Conservation (phyloP, 1,284 basidiomycete species). For the Inonotus hispidus region DNA sequence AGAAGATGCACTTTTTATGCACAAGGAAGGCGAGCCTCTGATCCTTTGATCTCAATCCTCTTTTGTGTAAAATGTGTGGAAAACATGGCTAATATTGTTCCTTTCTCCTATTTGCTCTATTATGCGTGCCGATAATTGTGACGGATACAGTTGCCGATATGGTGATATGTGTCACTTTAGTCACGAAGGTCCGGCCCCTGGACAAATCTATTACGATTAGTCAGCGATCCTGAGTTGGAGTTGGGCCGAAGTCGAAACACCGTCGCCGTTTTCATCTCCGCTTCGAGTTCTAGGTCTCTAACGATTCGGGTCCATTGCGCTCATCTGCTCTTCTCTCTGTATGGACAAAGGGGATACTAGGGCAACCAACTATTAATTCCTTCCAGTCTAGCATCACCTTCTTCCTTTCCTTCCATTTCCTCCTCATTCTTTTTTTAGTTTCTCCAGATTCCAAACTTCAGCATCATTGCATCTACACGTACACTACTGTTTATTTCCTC, state of each 20-base stretch:
- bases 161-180: conserved; percentile 80
- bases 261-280: not conserved
- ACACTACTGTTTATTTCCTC: not conserved
- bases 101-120: conserved; percentile 27
- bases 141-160: conserved; percentile 68
- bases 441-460: not conserved
- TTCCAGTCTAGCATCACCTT: not conserved
- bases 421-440: not conserved
- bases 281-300: not conserved
- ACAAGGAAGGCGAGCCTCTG: conserved; percentile 80
- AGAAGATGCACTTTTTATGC: conserved; percentile 82
- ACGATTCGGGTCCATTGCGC: not conserved
- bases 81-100: conserved; percentile 44
- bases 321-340: not conserved
- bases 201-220: conserved; percentile 2
- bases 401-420: not conserved
- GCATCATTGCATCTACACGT: not conserved
- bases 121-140: not conserved
- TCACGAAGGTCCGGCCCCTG: conserved; percentile 41
- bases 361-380: not conserved
- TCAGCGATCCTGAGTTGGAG: conserved; percentile 1
- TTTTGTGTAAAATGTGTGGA: conserved; percentile 16
- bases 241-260: not conserved
- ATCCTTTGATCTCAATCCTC: conserved; percentile 28
- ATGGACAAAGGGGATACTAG: not conserved